Conservation (phyloP, 208 protist species). For the Wallacemonas collosoma region DNA sequence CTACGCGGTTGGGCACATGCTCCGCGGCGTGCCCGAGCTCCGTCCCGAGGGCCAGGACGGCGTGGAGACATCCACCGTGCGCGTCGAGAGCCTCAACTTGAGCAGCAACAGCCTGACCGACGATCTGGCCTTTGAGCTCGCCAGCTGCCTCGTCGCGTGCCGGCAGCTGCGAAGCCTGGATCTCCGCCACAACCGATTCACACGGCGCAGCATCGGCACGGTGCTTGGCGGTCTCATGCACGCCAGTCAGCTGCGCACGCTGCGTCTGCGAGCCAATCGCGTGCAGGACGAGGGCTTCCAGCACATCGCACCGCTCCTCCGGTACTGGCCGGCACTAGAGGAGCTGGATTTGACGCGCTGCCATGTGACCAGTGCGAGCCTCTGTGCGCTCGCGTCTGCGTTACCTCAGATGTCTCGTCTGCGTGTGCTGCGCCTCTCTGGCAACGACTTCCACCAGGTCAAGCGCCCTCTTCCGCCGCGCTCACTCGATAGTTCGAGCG, state of each 20-base stretch:
- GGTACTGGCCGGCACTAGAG: slow-evolving; percentile 52
- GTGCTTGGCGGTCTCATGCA: slow-evolving; percentile 40
- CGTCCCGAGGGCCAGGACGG: background rate
- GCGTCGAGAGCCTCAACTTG: slow-evolving; percentile 48
- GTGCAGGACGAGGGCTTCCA: slow-evolving; percentile 51
- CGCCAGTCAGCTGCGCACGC: slow-evolving; percentile 31
- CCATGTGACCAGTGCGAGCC: slow-evolving; percentile 48
- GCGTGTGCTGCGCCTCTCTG: slow-evolving; percentile 53
- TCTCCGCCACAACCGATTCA: slow-evolving; percentile 65
- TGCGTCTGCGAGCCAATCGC: slow-evolving; percentile 64
- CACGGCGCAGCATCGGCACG: slow-evolving; percentile 22
- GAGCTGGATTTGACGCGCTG: slow-evolving; percentile 72
- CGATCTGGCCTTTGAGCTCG: slow-evolving; percentile 45
- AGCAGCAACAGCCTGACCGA: slow-evolving; percentile 51
- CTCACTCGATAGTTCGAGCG: too few relatives aligned
- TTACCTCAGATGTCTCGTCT: slow-evolving; percentile 35
- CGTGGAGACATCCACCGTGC: slow-evolving; percentile 8
- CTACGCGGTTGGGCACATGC: slow-evolving; percentile 35
- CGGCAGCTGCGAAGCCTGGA: slow-evolving; percentile 36
- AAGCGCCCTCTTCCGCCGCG: too few relatives aligned
- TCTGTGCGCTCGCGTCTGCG: slow-evolving; percentile 33
- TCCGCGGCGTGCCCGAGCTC: slow-evolving; percentile 12
- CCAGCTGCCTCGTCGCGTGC: slow-evolving; percentile 49
- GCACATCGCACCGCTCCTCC: slow-evolving; percentile 30
- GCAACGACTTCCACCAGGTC: slow-evolving; percentile 55